Percentiles rank a stretch among this genome's conserved stretches.
Conservation (phyloP, 2,329 filamentous ascomycete species). For the Atkinsonella hypoxylon region DNA sequence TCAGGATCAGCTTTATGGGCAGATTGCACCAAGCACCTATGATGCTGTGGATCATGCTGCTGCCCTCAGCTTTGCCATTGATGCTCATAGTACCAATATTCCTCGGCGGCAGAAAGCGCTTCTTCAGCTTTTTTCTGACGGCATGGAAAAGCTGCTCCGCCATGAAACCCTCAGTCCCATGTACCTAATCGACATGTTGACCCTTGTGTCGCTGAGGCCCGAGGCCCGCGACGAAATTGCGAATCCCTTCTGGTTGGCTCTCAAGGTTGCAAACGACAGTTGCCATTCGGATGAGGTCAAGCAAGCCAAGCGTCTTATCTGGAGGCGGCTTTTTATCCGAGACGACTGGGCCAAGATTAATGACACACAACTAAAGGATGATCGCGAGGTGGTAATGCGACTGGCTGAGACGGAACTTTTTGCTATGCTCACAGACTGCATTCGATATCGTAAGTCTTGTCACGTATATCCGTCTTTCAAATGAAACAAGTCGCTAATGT, state of each 20-base stretch:
- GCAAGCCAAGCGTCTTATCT: constrained; percentile 54
- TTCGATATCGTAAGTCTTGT: constrained; percentile 47
- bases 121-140: constrained; percentile 58
- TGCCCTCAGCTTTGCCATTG: constrained; percentile 63
- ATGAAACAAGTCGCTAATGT: constrained; percentile 17
- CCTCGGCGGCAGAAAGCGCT: constrained; percentile 52
- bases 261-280: constrained; percentile 46
- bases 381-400: constrained; percentile 51
- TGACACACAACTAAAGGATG: constrained; percentile 62
- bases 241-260: constrained; percentile 64
- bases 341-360: constrained; percentile 80
- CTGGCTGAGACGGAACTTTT: constrained; percentile 58
- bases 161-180: constrained; percentile 59
- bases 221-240: constrained; percentile 39
- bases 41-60: constrained; percentile 70
- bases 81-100: constrained; percentile 46
- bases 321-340: constrained; percentile 73
- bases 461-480: neutral
- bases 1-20: constrained; percentile 67
- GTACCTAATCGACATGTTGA: constrained; percentile 63
- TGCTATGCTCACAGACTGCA: constrained; percentile 51
- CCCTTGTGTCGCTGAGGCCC: constrained; percentile 47
- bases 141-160: constrained; percentile 56
- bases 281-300: constrained; percentile 44
- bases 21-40: constrained; percentile 54